phyloP scores from a whole-genome alignment of 2,329 filamentous ascomycete species.

The Fusarium sp. region DNA sequence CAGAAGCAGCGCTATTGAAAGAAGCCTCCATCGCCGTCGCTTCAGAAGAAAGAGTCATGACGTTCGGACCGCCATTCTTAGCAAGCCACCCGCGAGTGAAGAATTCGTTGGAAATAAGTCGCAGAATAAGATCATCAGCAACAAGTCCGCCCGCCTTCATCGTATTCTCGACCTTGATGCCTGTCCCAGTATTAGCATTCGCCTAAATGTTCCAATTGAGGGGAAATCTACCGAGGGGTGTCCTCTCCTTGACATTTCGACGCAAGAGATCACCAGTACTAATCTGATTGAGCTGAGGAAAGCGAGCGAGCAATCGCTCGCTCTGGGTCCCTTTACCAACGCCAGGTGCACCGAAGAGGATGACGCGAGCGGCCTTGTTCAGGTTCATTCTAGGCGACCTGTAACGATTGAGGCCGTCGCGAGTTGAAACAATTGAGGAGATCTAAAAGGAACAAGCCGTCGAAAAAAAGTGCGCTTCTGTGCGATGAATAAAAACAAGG shows the following conservation, averaged over 20 bases:
- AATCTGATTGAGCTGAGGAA: conserved; percentile 88
- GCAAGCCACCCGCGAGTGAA: conserved; percentile 85
- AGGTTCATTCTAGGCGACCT: conserved; percentile 66
- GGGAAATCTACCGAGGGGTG: conserved; percentile 76
- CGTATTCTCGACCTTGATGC: conserved; percentile 87
- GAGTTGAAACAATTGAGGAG: neutral
- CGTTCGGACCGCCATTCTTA: conserved; percentile 55
- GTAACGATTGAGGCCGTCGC: conserved; percentile 33
- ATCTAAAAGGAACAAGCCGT: neutral
- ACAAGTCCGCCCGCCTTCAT: conserved; percentile 93
- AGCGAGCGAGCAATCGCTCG: conserved; percentile 85
- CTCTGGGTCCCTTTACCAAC: conserved; percentile 98
- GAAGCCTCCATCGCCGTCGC: conserved; percentile 52
- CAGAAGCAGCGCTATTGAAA: conserved; percentile 48
- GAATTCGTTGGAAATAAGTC: conserved; percentile 91
- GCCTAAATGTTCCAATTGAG: neutral
- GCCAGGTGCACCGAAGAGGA: conserved; percentile 94
- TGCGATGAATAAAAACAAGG: neutral
- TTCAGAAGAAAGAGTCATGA: conserved; percentile 63
- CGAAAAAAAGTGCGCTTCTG: neutral
- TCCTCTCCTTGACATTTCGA: conserved; percentile 89
- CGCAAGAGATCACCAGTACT: conserved; percentile 93
- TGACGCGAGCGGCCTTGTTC: conserved; percentile 85
- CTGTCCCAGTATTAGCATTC: conserved; percentile 55
- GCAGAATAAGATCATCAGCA: conserved; percentile 88